phyloP scores from a whole-genome alignment of 495 filamentous ascomycete genomes.

The Mytilinidion resinicola region DNA sequence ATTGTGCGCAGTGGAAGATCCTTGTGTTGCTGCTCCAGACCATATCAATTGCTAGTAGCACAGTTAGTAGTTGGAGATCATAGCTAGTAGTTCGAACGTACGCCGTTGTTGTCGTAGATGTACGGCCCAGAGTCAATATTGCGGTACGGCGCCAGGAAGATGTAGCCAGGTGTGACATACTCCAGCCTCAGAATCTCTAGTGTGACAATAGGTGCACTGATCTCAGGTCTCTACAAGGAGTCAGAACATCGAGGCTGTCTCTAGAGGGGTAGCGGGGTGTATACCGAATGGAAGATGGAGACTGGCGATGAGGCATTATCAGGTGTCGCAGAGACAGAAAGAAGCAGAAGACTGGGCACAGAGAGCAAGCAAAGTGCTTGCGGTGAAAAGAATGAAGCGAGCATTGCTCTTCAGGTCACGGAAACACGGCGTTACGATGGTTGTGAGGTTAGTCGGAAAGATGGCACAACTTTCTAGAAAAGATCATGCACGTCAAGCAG shows the following conservation, averaged over 20 bases:
- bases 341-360: neutral
- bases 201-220: slow-evolving; percentile 27
- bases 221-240: slow-evolving; percentile 27
- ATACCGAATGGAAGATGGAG: slow-evolving; percentile 11
- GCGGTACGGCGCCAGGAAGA: slow-evolving; percentile 33
- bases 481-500: no score
- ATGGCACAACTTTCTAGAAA: no score
- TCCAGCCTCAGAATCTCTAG: slow-evolving; percentile 27
- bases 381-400: no score
- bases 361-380: no score
- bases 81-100: neutral
- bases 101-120: slow-evolving; percentile 32
- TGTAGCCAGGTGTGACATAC: slow-evolving; percentile 28
- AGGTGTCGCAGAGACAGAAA: neutral
- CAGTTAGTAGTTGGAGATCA: neutral
- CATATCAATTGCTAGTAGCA: slow-evolving; percentile 25
- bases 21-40: slow-evolving; percentile 24
- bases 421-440: no score
- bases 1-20: slow-evolving; percentile 30
- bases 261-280: neutral
- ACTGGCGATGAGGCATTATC: slow-evolving; percentile 4
- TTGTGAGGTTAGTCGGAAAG: no score
- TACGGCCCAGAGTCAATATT: slow-evolving; percentile 30
- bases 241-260: neutral
- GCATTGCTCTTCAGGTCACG: no score